phyloP scores from a whole-genome alignment of 2,329 filamentous ascomycete species.

The Mycogone perniciosa region DNA sequence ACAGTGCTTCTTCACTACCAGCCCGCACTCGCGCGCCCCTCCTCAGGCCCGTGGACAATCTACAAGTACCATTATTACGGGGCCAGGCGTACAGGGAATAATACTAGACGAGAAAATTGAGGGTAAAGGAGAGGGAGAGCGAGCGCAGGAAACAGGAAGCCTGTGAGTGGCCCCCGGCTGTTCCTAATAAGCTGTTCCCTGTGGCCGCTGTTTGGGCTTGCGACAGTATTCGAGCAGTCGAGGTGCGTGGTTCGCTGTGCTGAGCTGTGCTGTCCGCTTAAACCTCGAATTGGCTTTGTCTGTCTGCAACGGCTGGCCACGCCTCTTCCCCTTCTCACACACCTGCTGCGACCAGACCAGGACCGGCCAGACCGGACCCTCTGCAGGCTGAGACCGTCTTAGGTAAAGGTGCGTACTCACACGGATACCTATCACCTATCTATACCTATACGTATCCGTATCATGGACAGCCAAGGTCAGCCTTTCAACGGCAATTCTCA shows the following conservation, averaged over 20 bases:
- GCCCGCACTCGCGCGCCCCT: slow-evolving; percentile 6
- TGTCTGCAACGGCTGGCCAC: slow-evolving; percentile 7
- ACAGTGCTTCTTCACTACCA: slow-evolving; percentile 4
- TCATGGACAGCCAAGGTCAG: slow-evolving; percentile 43
- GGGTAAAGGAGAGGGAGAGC: background rate
- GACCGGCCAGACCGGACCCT: slow-evolving; percentile 8
- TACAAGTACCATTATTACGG: slow-evolving; percentile 2
- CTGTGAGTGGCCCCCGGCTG: background rate
- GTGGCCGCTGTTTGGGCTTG: too few relatives aligned
- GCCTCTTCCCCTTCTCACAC: slow-evolving; percentile 13
- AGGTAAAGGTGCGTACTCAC: slow-evolving; percentile 17
- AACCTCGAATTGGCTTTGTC: slow-evolving; percentile 3
- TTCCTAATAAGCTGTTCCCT: too few relatives aligned
- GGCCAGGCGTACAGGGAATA: slow-evolving; percentile 9
- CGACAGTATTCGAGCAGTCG: too few relatives aligned
- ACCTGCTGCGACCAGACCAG: slow-evolving; percentile 9
- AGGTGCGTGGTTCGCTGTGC: background rate
- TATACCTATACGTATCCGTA: slow-evolving; percentile 18
- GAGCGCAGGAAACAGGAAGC: background rate
- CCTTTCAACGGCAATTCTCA: slow-evolving; percentile 42
- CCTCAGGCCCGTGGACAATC: slow-evolving; percentile 9
- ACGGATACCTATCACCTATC: background rate
- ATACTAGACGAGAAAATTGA: slow-evolving; percentile 4
- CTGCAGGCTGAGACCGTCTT: slow-evolving; percentile 19
- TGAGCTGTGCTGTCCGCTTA: background rate